phyloP scores from a whole-genome alignment of 2,329 filamentous ascomycete species.

The Calonectria montana region DNA sequence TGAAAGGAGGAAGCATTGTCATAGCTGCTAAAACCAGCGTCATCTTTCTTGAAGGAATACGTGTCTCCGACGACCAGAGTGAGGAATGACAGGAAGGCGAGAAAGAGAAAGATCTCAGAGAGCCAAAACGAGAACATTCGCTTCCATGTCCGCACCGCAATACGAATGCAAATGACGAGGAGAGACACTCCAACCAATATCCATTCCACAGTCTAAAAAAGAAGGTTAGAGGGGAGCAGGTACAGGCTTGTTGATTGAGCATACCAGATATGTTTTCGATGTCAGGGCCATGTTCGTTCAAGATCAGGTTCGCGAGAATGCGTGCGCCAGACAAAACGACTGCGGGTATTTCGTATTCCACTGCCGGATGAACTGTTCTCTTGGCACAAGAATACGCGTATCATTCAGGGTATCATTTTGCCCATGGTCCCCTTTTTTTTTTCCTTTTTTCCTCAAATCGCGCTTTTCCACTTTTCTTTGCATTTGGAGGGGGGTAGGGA shows the following conservation, averaged over 20 bases:
- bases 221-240: background rate
- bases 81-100: background rate
- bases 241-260: background rate
- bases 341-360: background rate
- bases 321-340: background rate
- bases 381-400: background rate
- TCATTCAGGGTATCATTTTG: background rate
- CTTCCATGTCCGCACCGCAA: conserved; percentile 3
- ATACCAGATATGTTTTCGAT: background rate
- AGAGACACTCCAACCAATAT: conserved; percentile 1
- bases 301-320: background rate
- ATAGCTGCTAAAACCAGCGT: background rate
- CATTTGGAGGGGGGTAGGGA: background rate
- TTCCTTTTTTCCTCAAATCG: background rate
- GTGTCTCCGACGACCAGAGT: conserved; percentile 1
- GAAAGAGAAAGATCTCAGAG: background rate
- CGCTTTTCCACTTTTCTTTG: background rate
- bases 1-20: background rate
- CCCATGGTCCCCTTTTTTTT: background rate
- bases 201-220: background rate
- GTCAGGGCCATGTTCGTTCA: background rate
- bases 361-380: background rate
- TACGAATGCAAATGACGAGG: background rate
- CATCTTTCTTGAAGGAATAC: background rate
- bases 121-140: conserved; percentile 1